Evolutionary conservation across 345 rosid species (phyloP), one percentile per base, ranked within the genome.

Genomic region (Ceriops zippeliana): DNA sequence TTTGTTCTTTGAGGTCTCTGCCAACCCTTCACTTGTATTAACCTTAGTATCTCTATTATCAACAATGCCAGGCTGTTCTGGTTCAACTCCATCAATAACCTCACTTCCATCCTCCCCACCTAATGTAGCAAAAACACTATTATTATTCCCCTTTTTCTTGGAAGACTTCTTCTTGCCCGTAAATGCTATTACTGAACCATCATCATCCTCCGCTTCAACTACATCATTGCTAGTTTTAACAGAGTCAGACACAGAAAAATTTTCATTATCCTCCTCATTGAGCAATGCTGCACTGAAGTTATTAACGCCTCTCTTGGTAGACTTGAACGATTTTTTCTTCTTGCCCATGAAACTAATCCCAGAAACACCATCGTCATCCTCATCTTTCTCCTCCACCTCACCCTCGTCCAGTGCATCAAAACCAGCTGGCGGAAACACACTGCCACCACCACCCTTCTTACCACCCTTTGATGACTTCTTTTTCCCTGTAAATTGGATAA

Each of bases 261-360:
- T 85, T 10, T 70, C 78, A 65, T 77, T 86, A 52, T 81, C 77
- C 32, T 75, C 88, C 30, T 83, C 96, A 70, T 84, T 88, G 57
- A 82, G 80, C 47, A 88, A 76, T 66, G 81, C 82, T 32, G 87
- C 82, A 66, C 80, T 74, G 79, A 86, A 84, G n/a, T 78, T 76
- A 79, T 65, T 80, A 54, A 62, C 77, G 66, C 79, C 76, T 81
- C 81, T 90, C 83, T 87, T 88, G 6, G 84, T 76, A 27, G 91
- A 77, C 64, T 86, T 92, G 19, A 90, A 86, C 20, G 93, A 85
- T 74, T 87, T 92, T 82, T 91, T 91, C 62, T 92, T 90, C 83
- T 87, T 93, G 57, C 90, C 96, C 5, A 85, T 70, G 75, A 90
- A 85, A 42, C 87, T 69, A 46, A 88, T 70, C 0, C 71, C 53